phyloP scores from a whole-genome alignment of 2,329 filamentous ascomycete genomes.

The Exserohilum rostratum region DNA sequence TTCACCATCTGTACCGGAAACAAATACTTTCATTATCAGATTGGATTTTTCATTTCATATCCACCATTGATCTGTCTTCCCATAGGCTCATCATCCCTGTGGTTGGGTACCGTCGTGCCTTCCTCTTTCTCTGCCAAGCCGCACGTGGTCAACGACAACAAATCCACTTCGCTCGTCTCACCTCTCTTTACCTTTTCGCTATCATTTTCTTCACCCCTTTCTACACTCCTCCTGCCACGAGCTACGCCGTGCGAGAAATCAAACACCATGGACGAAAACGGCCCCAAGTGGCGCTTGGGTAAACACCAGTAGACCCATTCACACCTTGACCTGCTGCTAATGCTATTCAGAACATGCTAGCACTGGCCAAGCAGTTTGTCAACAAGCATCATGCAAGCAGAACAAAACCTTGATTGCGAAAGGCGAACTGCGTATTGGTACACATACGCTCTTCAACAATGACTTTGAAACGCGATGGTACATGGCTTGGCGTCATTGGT shows the following conservation, averaged over 20 bases:
- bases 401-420: slow-evolving; percentile 66
- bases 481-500: slow-evolving; percentile 80
- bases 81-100: not conserved
- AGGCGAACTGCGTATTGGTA: slow-evolving; percentile 77
- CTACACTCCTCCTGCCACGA: no score
- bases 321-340: not conserved
- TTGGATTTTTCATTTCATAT: no score
- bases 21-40: no score
- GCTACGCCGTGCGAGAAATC: no score
- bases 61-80: no score
- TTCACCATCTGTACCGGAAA: no score
- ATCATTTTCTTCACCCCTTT: not conserved
- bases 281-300: slow-evolving; percentile 26
- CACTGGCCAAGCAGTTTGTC: slow-evolving; percentile 55
- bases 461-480: slow-evolving; percentile 64
- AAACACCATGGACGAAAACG: slow-evolving; percentile 2
- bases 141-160: not conserved
- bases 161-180: not conserved
- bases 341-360: slow-evolving; percentile 15
- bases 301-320: not conserved
- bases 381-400: slow-evolving; percentile 74
- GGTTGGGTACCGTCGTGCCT: not conserved
- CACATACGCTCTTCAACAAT: slow-evolving; percentile 63
- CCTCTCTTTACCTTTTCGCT: no score
- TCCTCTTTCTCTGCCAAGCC: slow-evolving; percentile 4